Conservation (phyloP, 805 yeast species). For the Wickerhamiella brachini region DNA sequence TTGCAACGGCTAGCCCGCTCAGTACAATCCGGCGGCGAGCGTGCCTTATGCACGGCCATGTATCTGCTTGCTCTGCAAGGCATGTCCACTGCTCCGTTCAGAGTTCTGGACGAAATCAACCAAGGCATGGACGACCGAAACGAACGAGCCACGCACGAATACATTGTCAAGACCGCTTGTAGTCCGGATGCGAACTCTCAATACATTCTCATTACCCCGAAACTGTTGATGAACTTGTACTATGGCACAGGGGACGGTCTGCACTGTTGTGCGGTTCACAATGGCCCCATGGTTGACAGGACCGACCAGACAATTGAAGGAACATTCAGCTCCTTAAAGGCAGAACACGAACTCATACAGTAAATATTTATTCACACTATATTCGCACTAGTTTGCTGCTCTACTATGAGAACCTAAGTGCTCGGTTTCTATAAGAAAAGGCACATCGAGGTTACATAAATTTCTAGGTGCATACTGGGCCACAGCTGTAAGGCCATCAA, state of each 20-base stretch:
- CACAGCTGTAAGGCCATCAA: no score
- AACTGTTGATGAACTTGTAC: constrained; percentile 56
- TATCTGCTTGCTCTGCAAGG: constrained; percentile 86
- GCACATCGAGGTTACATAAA: no score
- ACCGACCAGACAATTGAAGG: no score
- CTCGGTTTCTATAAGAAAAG: no score
- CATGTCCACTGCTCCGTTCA: constrained; percentile 72
- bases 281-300: background rate
- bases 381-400: no score
- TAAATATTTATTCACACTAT: no score
- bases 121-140: constrained; percentile 97
- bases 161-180: constrained; percentile 78
- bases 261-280: background rate
- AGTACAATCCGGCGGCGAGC: constrained; percentile 94
- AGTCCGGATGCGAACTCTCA: constrained; percentile 40
- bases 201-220: constrained; percentile 87
- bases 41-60: constrained; percentile 87
- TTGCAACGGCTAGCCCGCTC: constrained; percentile 64
- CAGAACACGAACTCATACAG: no score
- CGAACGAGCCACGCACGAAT: constrained; percentile 72
- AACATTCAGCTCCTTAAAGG: no score
- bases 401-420: no score
- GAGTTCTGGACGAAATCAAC: constrained; percentile 95
- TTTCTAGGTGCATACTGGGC: no score
- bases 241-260: background rate